Conservation (phyloP, 768 basidiomycete species). For the Tylopilus rubrobrunneus region DNA sequence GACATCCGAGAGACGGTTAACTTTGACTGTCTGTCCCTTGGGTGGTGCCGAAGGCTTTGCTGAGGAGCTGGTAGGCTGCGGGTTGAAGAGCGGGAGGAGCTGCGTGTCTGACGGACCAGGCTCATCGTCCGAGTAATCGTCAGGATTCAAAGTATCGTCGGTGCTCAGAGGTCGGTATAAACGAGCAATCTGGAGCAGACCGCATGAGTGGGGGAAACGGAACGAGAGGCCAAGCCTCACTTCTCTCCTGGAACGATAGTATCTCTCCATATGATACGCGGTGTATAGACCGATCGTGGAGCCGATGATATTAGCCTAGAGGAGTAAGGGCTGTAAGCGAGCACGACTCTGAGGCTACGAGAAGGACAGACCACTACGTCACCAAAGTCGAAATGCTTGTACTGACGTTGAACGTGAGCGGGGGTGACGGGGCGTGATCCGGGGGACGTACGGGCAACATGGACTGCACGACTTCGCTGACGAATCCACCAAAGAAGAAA, state of each 20-base stretch:
- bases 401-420: conserved; percentile 34
- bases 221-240: conserved; percentile 32
- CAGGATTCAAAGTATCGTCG: conserved; percentile 48
- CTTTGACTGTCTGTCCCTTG: conserved; percentile 31
- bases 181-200: conserved; percentile 55
- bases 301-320: conserved; percentile 75
- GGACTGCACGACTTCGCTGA: conserved; percentile 81
- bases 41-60: conserved; percentile 19
- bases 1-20: conserved; percentile 43
- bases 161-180: conserved; percentile 70
- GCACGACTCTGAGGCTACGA: conserved; percentile 6
- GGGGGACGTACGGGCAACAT: conserved; percentile 56
- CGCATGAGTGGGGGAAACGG: neutral
- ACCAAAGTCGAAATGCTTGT: conserved; percentile 68
- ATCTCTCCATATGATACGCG: conserved; percentile 65
- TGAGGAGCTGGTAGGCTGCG: conserved; percentile 8
- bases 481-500: conserved; percentile 73
- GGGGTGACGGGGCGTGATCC: neutral
- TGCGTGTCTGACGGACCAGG: conserved; percentile 45
- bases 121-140: conserved; percentile 43
- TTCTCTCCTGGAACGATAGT: conserved; percentile 78
- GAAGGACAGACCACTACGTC: conserved; percentile 58
- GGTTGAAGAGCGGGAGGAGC: conserved; percentile 51
- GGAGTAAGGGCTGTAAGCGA: conserved; percentile 7
- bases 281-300: conserved; percentile 63